Evolutionary conservation across 441 rosid species (phyloP).

Genomic region (Syzygium syzygioides): DNA sequence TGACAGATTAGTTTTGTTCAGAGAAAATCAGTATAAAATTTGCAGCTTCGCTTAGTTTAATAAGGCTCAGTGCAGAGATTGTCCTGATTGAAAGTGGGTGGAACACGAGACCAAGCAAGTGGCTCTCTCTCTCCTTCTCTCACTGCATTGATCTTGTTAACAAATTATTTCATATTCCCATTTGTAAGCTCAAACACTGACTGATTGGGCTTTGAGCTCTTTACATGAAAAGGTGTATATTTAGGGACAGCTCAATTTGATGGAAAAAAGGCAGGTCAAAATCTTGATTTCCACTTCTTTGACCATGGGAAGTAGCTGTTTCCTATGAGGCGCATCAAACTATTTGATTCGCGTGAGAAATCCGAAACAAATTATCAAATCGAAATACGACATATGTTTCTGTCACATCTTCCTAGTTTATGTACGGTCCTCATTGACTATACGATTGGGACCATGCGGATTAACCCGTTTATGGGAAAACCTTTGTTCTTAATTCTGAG

Average conservation of each 20-base stretch:
- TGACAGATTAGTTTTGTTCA: conserved; percentile 28
- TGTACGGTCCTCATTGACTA: neutral
- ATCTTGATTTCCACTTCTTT: neutral
- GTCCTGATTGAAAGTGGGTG: conserved; percentile 30
- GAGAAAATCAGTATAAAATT: neutral
- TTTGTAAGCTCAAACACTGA: neutral
- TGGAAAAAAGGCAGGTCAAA: neutral
- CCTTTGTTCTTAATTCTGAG: neutral
- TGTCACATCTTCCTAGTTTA: neutral
- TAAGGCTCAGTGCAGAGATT: conserved; percentile 14
- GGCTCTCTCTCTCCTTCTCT: neutral
- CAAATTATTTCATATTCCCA: neutral
- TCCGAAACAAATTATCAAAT: neutral
- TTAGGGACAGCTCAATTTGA: neutral
- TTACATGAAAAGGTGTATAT: neutral
- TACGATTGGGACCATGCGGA: neutral
- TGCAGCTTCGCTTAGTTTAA: conserved; percentile 3
- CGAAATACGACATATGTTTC: neutral
- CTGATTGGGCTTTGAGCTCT: neutral
- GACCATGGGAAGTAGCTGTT: neutral
- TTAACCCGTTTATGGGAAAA: neutral
- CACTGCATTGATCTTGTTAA: neutral
- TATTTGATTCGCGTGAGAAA: neutral
- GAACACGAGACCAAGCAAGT: conserved; percentile 51
- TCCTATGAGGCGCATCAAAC: neutral